Evolutionary conservation across 768 basidiomycete genomes (phyloP), one percentile per base, ranked within the genome.

Genomic region (Hebeloma cylindrosporum): DNA sequence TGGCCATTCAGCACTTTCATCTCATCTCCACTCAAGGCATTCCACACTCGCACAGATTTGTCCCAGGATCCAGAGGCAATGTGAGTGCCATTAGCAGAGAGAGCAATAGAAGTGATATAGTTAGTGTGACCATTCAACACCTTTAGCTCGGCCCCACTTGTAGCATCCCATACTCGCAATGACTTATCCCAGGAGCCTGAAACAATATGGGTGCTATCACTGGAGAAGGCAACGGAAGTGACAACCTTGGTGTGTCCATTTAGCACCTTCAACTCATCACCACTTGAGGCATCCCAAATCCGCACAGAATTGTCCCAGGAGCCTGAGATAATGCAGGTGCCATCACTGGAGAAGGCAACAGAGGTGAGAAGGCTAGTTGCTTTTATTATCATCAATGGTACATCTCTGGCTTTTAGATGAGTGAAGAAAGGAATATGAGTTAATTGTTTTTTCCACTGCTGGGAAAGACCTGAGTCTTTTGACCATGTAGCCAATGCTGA

Each of bases 181-280:
- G 60, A 56, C 2, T 45, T 40, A 35, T 64, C 61, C 1, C 32
- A 26, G 7, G 63, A 56, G n/a, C 56, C 58, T 10, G 61, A 61
- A 2, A 48, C 48, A 25, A 64, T 35, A n/a, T 40, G 40, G 14
- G 13, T 49, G 13, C 58, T 57, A 43, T 64, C 57, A 5, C 48
- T 48, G 3, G 61, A 61, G 31, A 53, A 53, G 4, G 47, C 27
- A 27, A 59, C 43, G 60, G n/a, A n/a, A n/a, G n/a, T n/a, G n/a
- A n/a, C n/a, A n/a, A n/a, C n/a, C n/a, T n/a, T n/a, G n/a, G n/a
- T n/a, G n/a, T n/a, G n/a, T n/a, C n/a, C n/a, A n/a, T n/a, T n/a
- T n/a, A n/a, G n/a, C n/a, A n/a, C n/a, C n/a, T n/a, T n/a, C n/a
- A n/a, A n/a, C n/a, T n/a, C n/a, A n/a, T n/a, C n/a, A n/a, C n/a